phyloP scores from a whole-genome alignment of 345 rosid species.

The Populus tremula region DNA sequence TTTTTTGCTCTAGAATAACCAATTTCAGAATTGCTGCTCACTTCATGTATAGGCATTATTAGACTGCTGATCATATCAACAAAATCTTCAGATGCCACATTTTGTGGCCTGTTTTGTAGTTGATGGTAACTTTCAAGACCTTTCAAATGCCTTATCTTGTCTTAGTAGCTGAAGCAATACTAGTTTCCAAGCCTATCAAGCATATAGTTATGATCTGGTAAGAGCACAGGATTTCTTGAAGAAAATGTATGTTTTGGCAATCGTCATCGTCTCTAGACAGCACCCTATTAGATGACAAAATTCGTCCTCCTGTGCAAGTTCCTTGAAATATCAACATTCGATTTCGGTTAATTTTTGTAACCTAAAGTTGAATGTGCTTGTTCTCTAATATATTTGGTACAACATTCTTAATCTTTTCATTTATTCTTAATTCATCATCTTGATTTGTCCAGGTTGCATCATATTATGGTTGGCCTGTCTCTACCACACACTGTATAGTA shows the following conservation, averaged over 20 bases:
- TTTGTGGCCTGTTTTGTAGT: neutral
- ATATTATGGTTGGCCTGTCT: constrained; percentile 92
- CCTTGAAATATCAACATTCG: neutral
- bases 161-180: neutral
- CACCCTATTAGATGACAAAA: neutral
- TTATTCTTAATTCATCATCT: constrained; percentile 6
- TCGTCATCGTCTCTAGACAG: neutral
- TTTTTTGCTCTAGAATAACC: neutral
- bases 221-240: neutral
- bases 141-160: neutral
- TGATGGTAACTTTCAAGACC: neutral
- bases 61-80: neutral
- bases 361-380: neutral
- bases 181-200: neutral
- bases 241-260: neutral
- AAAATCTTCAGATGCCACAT: neutral
- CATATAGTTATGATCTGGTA: neutral
- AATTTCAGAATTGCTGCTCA: neutral
- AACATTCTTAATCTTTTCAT: neutral
- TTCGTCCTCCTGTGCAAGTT: neutral
- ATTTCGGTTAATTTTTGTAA: neutral
- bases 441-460: constrained; percentile 66
- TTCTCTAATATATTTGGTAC: too few relatives aligned
- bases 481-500: constrained; percentile 93
- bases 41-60: neutral